Evolutionary conservation across 148 eudicot species (phyloP).

Genomic region (Cornus controversa): DNA sequence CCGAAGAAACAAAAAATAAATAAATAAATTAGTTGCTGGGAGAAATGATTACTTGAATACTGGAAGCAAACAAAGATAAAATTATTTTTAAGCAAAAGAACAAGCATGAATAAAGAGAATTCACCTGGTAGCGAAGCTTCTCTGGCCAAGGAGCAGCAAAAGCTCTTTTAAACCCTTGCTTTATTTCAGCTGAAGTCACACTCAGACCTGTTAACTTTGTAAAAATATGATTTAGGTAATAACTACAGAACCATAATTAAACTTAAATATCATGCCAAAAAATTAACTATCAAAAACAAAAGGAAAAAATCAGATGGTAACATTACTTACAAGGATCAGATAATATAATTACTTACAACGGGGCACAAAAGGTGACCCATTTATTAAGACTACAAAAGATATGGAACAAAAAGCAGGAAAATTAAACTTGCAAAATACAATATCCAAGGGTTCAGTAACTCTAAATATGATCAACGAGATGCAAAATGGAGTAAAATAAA

Average conservation of each 20-base stretch:
- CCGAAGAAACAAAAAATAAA: no score
- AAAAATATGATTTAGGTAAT: neutral
- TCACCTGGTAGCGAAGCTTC: constrained; percentile 94
- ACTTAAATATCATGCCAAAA: neutral
- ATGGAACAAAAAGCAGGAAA: neutral
- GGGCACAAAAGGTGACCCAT: no score
- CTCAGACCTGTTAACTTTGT: constrained; percentile 48
- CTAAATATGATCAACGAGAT: no score
- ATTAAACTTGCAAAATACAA: neutral
- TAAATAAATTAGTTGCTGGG: no score
- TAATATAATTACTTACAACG: neutral
- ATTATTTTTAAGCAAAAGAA: neutral
- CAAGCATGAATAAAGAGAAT: neutral
- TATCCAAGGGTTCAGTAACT: no score
- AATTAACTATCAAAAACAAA: neutral
- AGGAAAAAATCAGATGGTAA: neutral
- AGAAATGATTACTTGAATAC: no score
- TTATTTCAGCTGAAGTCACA: constrained; percentile 67
- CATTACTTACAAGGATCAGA: neutral
- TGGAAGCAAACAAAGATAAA: no score
- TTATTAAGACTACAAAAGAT: no score
- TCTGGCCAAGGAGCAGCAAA: constrained; percentile 93
- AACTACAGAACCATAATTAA: neutral
- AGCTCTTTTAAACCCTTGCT: constrained; percentile 96
- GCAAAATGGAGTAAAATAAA: neutral